Base-by-base conservation (phyloP, 1,284 basidiomycete species). In the Sporisorium iseilematis-ciliati region DNA sequence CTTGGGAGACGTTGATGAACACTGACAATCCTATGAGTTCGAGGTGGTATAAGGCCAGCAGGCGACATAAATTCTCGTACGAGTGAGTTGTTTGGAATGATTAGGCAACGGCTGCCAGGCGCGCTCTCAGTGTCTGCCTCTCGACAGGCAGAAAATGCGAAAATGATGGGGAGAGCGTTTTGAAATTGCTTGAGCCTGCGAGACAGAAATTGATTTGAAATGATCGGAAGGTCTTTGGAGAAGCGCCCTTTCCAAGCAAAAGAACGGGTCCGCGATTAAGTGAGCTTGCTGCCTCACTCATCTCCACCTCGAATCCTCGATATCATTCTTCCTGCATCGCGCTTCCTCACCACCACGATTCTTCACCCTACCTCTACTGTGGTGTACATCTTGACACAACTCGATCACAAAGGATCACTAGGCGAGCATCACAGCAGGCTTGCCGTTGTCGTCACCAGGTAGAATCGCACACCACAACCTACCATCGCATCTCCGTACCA, bases 181-280 rank as follows among this genome's bases (percentile, higher is more conserved):
- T 52, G 35, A 16, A 48, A 31, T 56, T 42, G 31, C 23, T 7
- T 46, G 45, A 33, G 33, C 21, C 33, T 14, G 51, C n/a, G 31
- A 14, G n/a, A 16, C 21, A 11, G 51, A 7, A 20, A 8, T 29
- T 23, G 68, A 65, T 71, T 71, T 65, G 58, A 71, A 71, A 65
- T 71, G 68, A 65, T 65, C 68, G 63, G 63, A 71, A 71, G 63
- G 61, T 70, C 45, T 43, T 65, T 58, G 52, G 43, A 16, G 38
- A 40, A 20, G 33, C 35, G 25, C 6, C 16, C n/a, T 31, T 5
- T 40, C 18, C 35, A 45, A 11, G 10, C 3, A 21, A 23, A 25
- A 46, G 20, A 20, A 46, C 21, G 23, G 23, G 20, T 23, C 21
- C 48, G 29, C 16, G 16, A 20, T 25, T 38, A 7, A 0, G 48